These are phyloP conservation scores for Lumnitzera racemosa DNA, from an alignment of 345 rosid genomes.

Conservation along the genomic window DNA sequence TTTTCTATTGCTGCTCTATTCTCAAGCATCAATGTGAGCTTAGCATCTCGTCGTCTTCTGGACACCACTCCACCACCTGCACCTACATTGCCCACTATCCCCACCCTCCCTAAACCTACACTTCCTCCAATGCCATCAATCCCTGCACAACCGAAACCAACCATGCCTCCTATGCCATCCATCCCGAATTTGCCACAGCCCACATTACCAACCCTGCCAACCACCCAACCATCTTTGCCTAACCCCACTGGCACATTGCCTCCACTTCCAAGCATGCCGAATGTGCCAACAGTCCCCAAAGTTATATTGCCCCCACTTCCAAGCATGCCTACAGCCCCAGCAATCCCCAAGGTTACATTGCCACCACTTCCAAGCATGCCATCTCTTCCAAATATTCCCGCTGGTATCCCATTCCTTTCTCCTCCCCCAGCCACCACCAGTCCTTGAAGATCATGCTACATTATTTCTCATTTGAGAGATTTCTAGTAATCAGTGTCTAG, in stretches of 20 bases:
- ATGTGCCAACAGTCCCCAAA: background rate
- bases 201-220: conserved; percentile 6
- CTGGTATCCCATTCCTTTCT: conserved; percentile 9
- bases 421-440: conserved; percentile 12
- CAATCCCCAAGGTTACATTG: conserved; percentile 1
- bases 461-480: no score
- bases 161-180: conserved; percentile 14
- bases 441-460: background rate
- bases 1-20: conserved; percentile 11
- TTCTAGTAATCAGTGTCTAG: no score
- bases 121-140: conserved; percentile 16
- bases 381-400: no score
- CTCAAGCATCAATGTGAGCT: conserved; percentile 8
- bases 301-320: conserved; percentile 9
- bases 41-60: conserved; percentile 24
- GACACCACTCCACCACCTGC: conserved; percentile 12
- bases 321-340: background rate
- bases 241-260: conserved; percentile 10
- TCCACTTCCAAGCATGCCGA: conserved; percentile 17
- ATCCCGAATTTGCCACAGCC: background rate
- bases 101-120: conserved; percentile 13
- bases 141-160: background rate
- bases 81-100: conserved; percentile 14
- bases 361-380: conserved; percentile 2
- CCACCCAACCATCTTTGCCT: conserved; percentile 18